Base-by-base conservation (phyloP, 371 early-diverging fungal species). In the Syncephalastrum sp. region DNA sequence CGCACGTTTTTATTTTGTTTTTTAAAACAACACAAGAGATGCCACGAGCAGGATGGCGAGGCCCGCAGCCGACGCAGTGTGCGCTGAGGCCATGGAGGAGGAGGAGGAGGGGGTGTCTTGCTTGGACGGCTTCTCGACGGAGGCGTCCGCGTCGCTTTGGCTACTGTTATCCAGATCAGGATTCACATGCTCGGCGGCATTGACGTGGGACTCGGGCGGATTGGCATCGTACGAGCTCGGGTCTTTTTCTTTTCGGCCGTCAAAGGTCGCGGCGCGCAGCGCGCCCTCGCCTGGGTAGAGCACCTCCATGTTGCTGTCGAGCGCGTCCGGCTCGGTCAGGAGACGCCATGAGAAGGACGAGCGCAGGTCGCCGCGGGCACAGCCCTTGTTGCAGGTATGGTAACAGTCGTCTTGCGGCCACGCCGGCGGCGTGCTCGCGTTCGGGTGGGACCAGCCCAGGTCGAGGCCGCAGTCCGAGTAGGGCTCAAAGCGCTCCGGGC, bases 361-460 rank as follows among this genome's bases (percentile, higher is more conserved):
- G 8, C 65, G 56, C 67, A 78, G 64, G 33, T 69, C 43, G 19
- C 79, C 79, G 29, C 79, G 67, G 13, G 75, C 72, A 48, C 79
- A 78, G 0, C 66, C 66, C 43, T 60, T 72, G 58, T 79, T 79
- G 63, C 83, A 83, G 7, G 80, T 79, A 56, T 83, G 83, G 53
- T 77, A 77, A 56, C 77, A 78, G 63, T 74, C 76, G 70, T 68
- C 72, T 48, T 44, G 61, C 5, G 67, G 70, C 77, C 78, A 82
- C 41, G 46, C 61, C 44, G 73, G 76, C 5, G 65, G 71, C 1
- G 60, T 60, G 13, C 70, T 66, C 5, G 79, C 81, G 24, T 74
- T 86, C 0, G 76, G 69, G 61, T 82, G 81, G 5, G 50, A 27
- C 82, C 82, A 83, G 3, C 84, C 84, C 27, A 83, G 60, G 54